Conservation (phyloP, 2,329 filamentous ascomycete genomes). For the Monilinia polystroma region DNA sequence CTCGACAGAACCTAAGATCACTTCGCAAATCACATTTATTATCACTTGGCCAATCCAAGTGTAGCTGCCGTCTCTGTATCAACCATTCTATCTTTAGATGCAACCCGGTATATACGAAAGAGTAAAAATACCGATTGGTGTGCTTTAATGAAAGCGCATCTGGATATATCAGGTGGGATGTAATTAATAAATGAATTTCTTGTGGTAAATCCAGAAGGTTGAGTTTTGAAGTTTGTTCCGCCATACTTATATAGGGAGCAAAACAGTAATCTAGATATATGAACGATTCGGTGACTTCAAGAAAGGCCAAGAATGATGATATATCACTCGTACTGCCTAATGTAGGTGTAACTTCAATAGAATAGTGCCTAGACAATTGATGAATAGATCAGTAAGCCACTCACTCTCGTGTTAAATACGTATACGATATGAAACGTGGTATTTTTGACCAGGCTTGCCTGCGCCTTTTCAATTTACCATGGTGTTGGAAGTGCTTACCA, state of each 20-base stretch:
- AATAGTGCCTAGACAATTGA: neutral
- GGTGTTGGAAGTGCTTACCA: no score
- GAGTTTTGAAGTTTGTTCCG: neutral
- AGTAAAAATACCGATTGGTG: slow-evolving; percentile 61
- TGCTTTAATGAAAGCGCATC: slow-evolving; percentile 71
- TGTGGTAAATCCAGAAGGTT: slow-evolving; percentile 49
- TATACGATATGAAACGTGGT: slow-evolving; percentile 9
- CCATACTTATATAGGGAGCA: neutral
- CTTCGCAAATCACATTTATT: slow-evolving; percentile 57
- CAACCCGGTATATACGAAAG: slow-evolving; percentile 63
- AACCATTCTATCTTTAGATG: slow-evolving; percentile 68
- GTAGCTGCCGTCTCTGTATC: slow-evolving; percentile 59
- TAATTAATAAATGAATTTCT: slow-evolving; percentile 66
- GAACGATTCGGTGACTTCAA: neutral
- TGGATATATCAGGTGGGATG: slow-evolving; percentile 62
- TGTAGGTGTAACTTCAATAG: neutral
- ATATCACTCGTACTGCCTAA: neutral
- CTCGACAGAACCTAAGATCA: slow-evolving; percentile 59
- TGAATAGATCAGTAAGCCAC: neutral
- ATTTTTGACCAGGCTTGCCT: slow-evolving; percentile 1
- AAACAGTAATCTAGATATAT: neutral
- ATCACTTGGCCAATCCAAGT: slow-evolving; percentile 65
- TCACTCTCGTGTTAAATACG: slow-evolving; percentile 10
- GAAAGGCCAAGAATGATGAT: neutral
- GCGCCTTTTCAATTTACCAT: neutral